Conservation (phyloP, 148 eudicot species). For the Rhododendron ovatum region DNA sequence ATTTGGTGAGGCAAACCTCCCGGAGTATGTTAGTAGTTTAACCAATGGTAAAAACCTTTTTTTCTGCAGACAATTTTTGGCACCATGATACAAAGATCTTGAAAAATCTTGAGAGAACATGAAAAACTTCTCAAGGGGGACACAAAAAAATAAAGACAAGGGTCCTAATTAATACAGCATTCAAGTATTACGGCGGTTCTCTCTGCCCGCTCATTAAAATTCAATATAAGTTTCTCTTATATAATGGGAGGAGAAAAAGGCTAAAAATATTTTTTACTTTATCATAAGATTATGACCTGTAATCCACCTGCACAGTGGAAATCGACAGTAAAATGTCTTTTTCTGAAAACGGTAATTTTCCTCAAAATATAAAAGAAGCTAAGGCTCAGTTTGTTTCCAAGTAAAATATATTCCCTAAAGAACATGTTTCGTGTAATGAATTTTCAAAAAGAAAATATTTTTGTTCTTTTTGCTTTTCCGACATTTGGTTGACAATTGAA, state of each 20-base stretch:
- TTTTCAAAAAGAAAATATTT: background rate
- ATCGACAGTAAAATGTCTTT: slow-evolving; percentile 57
- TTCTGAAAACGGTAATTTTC: slow-evolving; percentile 15
- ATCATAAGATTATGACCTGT: slow-evolving; percentile 61
- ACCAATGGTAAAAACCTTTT: background rate
- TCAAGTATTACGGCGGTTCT: slow-evolving; percentile 8
- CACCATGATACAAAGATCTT: background rate
- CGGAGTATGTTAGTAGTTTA: background rate
- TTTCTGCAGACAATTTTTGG: background rate
- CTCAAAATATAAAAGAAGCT: slow-evolving; percentile 9
- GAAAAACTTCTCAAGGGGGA: background rate
- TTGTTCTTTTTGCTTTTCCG: background rate
- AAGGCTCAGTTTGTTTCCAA: background rate
- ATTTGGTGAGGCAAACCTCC: background rate
- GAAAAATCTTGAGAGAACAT: background rate
- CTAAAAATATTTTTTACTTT: slow-evolving; percentile 37
- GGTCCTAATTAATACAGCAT: background rate
- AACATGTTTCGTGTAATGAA: background rate
- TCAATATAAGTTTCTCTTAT: slow-evolving; percentile 19
- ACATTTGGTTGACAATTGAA: background rate
- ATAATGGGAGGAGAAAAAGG: slow-evolving; percentile 10
- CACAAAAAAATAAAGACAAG: background rate
- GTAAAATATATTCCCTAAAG: background rate
- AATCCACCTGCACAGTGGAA: slow-evolving; percentile 97
- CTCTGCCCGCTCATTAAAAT: background rate